phyloP scores from a whole-genome alignment of 2,329 filamentous ascomycete genomes.

The Fusarium odoratissimum region DNA sequence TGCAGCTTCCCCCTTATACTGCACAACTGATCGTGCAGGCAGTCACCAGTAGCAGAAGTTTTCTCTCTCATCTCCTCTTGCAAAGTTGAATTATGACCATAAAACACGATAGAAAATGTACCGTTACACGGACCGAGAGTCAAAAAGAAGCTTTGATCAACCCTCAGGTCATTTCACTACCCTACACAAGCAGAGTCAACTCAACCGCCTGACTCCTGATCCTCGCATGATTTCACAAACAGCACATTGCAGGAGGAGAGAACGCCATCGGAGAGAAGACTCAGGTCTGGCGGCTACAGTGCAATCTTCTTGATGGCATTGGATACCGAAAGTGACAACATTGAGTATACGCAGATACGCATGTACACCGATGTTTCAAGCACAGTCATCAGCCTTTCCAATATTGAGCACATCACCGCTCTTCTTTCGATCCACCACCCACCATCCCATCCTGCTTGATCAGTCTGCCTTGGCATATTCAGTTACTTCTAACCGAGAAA shows the following conservation, averaged over 20 bases:
- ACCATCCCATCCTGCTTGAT: constrained; percentile 14
- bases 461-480: constrained; percentile 18
- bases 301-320: constrained; percentile 5
- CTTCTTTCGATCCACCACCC: constrained; percentile 18
- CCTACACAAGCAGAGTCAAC: constrained; percentile 7
- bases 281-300: constrained; percentile 5
- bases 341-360: constrained; percentile 20
- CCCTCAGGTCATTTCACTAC: background rate
- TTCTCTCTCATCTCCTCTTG: background rate
- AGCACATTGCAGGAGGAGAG: constrained; percentile 5
- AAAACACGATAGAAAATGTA: background rate
- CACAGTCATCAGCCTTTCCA: constrained; percentile 8
- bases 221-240: background rate
- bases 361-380: constrained; percentile 41
- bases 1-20: background rate
- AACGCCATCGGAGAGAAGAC: background rate
- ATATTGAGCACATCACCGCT: constrained; percentile 4
- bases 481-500: constrained; percentile 26
- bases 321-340: constrained; percentile 18
- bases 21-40: background rate
- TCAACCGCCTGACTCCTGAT: background rate
- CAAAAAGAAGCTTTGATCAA: background rate
- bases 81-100: too few relatives aligned
- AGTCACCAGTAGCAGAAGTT: background rate
- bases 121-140: background rate